A percentile compares a stretch with the other conserved stretches of the same genome.
Conservation (phyloP, 2,329 filamentous ascomycete species). For the Fusarium virguliforme region DNA sequence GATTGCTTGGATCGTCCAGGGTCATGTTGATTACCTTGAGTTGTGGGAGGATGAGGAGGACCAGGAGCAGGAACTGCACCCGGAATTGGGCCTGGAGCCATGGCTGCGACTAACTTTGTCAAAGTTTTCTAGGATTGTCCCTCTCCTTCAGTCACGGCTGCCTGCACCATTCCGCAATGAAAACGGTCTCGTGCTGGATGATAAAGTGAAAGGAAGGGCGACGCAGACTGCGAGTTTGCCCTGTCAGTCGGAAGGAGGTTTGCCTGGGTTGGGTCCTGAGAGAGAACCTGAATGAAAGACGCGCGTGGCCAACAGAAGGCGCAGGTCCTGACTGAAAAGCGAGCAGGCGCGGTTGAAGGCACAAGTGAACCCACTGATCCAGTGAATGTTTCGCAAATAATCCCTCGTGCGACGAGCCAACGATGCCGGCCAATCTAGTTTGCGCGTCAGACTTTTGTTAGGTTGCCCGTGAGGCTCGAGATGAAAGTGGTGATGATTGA, state of each 20-base stretch:
- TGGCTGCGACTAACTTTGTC: conserved; percentile 41
- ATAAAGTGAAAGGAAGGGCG: conserved; percentile 22
- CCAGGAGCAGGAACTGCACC: no score
- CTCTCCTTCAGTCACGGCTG: conserved; percentile 45
- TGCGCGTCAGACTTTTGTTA: conserved; percentile 25
- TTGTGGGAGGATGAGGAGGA: conserved; percentile 27
- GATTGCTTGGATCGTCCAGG: no score
- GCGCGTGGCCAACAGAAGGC: no score
- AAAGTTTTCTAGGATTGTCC: conserved; percentile 51
- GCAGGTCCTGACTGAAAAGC: no score
- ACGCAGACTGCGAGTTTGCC: background rate
- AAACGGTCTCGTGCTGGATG: conserved; percentile 8
- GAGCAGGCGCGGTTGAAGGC: no score
- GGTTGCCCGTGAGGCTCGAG: conserved; percentile 38
- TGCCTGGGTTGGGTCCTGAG: no score
- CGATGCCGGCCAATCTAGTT: conserved; percentile 23
- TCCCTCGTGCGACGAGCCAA: background rate
- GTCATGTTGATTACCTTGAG: background rate
- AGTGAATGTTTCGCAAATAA: no score
- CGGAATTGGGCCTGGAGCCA: conserved; percentile 12
- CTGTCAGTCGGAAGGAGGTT: no score
- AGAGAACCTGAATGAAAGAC: no score
- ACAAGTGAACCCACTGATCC: no score
- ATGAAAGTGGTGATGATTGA: conserved; percentile 43
- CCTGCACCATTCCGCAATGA: conserved; percentile 46